Conservation (phyloP, 2,329 filamentous ascomycete genomes). For the Colletotrichum eleusines region DNA sequence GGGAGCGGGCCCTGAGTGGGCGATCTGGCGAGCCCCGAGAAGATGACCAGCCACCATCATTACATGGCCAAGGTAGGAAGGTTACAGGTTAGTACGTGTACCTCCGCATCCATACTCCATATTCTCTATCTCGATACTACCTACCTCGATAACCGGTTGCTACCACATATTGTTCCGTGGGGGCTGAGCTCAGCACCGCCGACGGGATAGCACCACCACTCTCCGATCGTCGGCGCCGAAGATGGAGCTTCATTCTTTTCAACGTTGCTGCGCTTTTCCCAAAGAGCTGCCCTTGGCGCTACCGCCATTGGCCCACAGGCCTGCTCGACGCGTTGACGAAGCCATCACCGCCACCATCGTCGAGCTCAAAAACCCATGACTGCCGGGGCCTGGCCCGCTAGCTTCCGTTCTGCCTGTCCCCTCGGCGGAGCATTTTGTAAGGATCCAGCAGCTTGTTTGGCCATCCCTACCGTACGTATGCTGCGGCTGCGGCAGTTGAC, state of each 20-base stretch:
- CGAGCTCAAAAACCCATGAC: constrained; percentile 28
- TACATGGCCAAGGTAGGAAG: too few species aligned
- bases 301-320: constrained; percentile 10
- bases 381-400: constrained; percentile 10
- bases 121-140: too few species aligned
- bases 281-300: neutral
- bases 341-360: constrained; percentile 30
- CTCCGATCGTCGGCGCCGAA: constrained; percentile 18
- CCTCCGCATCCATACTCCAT: too few species aligned
- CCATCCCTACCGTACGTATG: neutral
- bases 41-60: too few species aligned
- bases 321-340: constrained; percentile 5
- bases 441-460: constrained; percentile 26
- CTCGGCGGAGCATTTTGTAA: constrained; percentile 1
- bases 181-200: too few species aligned
- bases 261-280: constrained; percentile 18
- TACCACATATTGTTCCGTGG: too few species aligned
- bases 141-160: too few species aligned
- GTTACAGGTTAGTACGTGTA: too few species aligned
- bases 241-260: neutral
- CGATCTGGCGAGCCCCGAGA: too few species aligned
- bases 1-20: too few species aligned
- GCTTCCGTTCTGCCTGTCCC: constrained; percentile 11
- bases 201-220: constrained; percentile 14
- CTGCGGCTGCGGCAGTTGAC: neutral